Conservation (phyloP, 441 rosid genomes). For the Gossypium davidsonii region DNA sequence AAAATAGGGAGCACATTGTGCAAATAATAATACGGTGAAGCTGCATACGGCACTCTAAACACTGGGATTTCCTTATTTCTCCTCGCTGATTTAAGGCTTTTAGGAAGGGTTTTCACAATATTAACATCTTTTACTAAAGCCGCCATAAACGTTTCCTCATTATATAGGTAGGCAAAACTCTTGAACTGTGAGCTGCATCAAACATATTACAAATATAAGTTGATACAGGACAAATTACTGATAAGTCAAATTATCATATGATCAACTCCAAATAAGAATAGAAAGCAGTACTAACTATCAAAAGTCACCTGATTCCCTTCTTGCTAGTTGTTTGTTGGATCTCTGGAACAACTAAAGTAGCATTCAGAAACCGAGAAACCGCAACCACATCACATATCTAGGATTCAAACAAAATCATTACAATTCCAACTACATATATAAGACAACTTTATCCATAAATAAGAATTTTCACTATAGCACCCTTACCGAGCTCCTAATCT, state of each 20-base stretch:
- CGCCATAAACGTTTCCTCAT: slow-evolving; percentile 79
- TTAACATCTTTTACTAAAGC: slow-evolving; percentile 67
- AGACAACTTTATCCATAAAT: not conserved
- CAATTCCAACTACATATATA: slow-evolving; percentile 2
- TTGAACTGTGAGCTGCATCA: slow-evolving; percentile 83
- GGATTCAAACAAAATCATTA: slow-evolving; percentile 14
- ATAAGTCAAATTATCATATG: not conserved
- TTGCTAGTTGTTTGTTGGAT: slow-evolving; percentile 96
- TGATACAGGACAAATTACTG: not conserved
- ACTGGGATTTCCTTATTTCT: slow-evolving; percentile 82
- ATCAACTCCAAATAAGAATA: not conserved
- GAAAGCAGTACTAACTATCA: slow-evolving; percentile 4
- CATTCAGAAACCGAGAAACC: slow-evolving; percentile 78
- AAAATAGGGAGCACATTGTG: slow-evolving; percentile 84
- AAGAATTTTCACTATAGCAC: slow-evolving; percentile 8
- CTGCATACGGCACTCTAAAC: slow-evolving; percentile 60
- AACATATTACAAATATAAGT: slow-evolving; percentile 17
- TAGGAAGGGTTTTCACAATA: slow-evolving; percentile 54
- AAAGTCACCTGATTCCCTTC: slow-evolving; percentile 82
- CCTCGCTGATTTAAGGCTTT: slow-evolving; percentile 79
- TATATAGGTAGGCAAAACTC: slow-evolving; percentile 93
- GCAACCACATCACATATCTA: slow-evolving; percentile 11
- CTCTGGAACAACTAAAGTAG: slow-evolving; percentile 88
- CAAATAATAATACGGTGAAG: slow-evolving; percentile 82
- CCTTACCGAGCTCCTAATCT: slow-evolving; percentile 91